Evolutionary conservation across 1,284 basidiomycete species (phyloP), one percentile per base, ranked within the genome.

Genomic region (Sphagnurus paluster): DNA sequence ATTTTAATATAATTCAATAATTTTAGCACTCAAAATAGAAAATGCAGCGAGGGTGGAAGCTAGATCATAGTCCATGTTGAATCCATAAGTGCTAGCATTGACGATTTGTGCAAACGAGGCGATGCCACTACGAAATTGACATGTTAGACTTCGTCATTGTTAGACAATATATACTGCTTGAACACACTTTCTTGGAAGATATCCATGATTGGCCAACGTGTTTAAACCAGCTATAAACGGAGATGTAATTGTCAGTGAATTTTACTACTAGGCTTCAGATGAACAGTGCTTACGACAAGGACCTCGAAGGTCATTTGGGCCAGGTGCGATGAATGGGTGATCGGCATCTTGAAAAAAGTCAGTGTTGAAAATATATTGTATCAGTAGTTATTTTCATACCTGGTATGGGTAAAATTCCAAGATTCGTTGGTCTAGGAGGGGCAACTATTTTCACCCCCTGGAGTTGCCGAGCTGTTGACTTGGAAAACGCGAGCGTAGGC

Each of bases 61-160:
- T 28, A 53, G 48, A 40, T 50, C 44, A n/a, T 49, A 50, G 37
- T 53, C 51, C 51, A 53, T 47, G 24, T 50, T 53, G 16, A 47
- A 49, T 1, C 26, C 48, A n/a, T 44, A 35, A 3, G 40, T 46
- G 11, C 35, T 11, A 7, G 48, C 51, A 5, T 33, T 39, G 2
- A 53, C 48, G 13, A 53, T 53, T 30, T 53, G 39, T 14, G 44
- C 51, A 23, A 50, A 53, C 11, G 48, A 47, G 16, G 51, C 51
- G n/a, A 50, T 35, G 5, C 51, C 51, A 39, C 51, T 52, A 25
- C n/a, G n/a, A 7, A 34, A 4, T 24, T 4, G 25, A 4, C n/a
- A n/a, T n/a, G n/a, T n/a, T 20, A 26, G 19, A 30, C 25, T 14
- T 1, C 16, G 14, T 8, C 13, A 8, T 5, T 4, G 17, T n/a